Base-by-base conservation (phyloP, 2,329 filamentous ascomycete species). In the Remersonia thermophila region DNA sequence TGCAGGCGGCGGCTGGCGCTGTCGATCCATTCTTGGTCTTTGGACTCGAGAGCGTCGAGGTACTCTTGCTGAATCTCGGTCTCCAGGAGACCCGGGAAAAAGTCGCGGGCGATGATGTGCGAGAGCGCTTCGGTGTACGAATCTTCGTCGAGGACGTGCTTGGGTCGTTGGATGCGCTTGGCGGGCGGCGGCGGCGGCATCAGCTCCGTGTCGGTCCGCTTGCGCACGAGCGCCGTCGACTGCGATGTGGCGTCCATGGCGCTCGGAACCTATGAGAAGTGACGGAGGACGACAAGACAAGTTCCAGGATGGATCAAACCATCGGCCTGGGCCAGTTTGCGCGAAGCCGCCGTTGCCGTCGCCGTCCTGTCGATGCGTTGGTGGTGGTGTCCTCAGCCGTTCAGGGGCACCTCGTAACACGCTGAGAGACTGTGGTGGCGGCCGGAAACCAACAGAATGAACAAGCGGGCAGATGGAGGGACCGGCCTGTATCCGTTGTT, bases 71-170 rank as follows among this genome's bases (percentile, higher is more conserved):
- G 86, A 1, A 80, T 80, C 50, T 93, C 78, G 11, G 78, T 79
- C 55, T 96, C 86, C 4, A 87, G 64, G 0, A 98, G 68, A 0
- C 89, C 91, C 0, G 91, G 91, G 52, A 96, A 98, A 65, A 93
- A 98, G 65, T 98, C 91, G 46, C 91, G 78, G 8, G 85, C 84
- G 44, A 98, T 94, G 54, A 98, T 96, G 48, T 91, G 80, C 0
- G 87, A 94, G 18, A 98, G 68, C 1, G 83, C 82, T 39, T 86
- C 77, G 2, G 85, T 91, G 58, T 98, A 98, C 36, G 81, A 77
- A 48, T 98, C 89, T 66, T 98, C 91, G 56, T 94, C 85, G 18
- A 98, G 73, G 18, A 95, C 77, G 43, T 80, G 82, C 43, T 80
- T 77, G 0, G 91, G 91, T 35, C 91, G 74, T 60, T 95, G 95